Evolutionary conservation across 2,329 filamentous ascomycete species (phyloP), one percentile per base, ranked within the genome.

Genomic region (Emericellopsis atlantica): DNA sequence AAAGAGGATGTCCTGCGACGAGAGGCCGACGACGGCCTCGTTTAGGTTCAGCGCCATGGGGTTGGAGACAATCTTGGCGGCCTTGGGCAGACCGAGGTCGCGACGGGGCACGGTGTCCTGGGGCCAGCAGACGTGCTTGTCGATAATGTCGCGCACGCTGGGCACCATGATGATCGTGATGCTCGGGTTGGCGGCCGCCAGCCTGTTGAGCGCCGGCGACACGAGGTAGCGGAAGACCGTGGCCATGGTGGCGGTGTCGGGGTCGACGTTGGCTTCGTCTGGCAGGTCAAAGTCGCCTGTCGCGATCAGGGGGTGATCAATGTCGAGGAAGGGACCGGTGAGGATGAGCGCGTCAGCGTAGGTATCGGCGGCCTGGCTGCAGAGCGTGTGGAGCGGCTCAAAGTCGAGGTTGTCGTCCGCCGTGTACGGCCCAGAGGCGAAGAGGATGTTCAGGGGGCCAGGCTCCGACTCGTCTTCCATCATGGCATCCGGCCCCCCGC

Each of bases 351-450:
- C 76, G 56, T 98, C 92, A 10, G 81, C 84, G 47, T 76, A 80
- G 18, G 72, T 75, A 47, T 86, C 78, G 14, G 78, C 79, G 8
- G 89, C 88, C 51, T 81, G 80, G 49, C 74, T 73, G 55, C 90
- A 90, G 14, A 98, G 71, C 24, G 84, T 78, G 52, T 88, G 79
- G 2, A 98, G 67, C 7, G 90, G 84, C 52, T 93, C 84, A 55
- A 89, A 98, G 48, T 88, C 83, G 36, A 98, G 78, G 54, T 93
- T 93, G 52, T 90, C 84, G 50, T 96, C 89, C 3, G 88, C 79
- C 1, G 89, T 95, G 60, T 93, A 98, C 0, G 92, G 92, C 0
- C 92, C 92, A 0, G 87, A 76, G 2, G 83, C 86, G 44, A 90
- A 72, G 32, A 95, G 60, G 39, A 94, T 67, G 51, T 74, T 88